Base-by-base conservation (phyloP, 345 rosid species). In the Xanthoceras sorbifolium region DNA sequence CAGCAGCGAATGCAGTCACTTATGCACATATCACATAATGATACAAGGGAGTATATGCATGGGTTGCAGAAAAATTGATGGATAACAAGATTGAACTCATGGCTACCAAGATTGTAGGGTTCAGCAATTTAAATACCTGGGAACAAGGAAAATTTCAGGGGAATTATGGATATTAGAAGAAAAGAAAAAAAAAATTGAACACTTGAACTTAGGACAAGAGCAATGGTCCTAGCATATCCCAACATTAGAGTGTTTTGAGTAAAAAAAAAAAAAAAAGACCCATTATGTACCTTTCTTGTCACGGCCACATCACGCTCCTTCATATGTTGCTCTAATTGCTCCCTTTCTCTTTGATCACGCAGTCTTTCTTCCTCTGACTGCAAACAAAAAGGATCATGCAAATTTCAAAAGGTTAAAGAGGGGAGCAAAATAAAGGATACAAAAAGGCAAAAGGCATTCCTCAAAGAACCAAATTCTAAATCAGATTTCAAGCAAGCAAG, bases 341-440 rank as follows among this genome's bases (percentile, higher is more conserved):
- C 97, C 84, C 86, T 92, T 85, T 96, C 99, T 79, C 80, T 89
- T 82, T 93, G 98, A 83, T 96, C 99, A 46, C 85, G 99, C 86
- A 85, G 28, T 77, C 91, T 91, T 85, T 96, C 99, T 82, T 93
- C 97, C 82, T 96, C 99, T 1, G 97, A 91, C 98, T 94, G 83
- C 78, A 77, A 68, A 69, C 3, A 40, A 77, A 74, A 75, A 29
- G 76, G 32, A 67, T 28, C 18, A 71, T 67, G 14, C 72, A 32
- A 76, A 60, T 54, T 38, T 72, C 54, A 32, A 67, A 48, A 67
- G 46, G 52, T 18, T 57, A 74, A 26, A 72, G 73, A 34, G 17
- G 32, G 29, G 23, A 34, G 75, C 23, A 50, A 46, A 44, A 73
- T 9, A 46, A 28, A 44, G 6, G 3, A 18, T 29, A 38, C 8